phyloP scores from a whole-genome alignment of 1,284 basidiomycete species.

The Peniophora sp. region DNA sequence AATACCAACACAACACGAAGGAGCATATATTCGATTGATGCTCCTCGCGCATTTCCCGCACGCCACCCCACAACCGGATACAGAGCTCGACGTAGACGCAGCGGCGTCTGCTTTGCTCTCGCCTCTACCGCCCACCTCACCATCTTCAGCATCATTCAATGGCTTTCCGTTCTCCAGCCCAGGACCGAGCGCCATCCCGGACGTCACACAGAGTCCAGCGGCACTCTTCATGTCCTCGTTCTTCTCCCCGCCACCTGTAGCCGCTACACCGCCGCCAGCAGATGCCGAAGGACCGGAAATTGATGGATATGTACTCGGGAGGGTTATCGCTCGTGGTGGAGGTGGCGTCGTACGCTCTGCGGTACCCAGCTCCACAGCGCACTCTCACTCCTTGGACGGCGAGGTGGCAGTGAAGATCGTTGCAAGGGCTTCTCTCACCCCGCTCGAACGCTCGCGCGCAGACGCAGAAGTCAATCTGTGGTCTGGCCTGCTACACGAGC shows the following conservation, averaged over 20 bases:
- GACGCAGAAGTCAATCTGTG: constrained; percentile 78
- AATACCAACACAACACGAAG: no score
- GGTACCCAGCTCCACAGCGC: constrained; percentile 66
- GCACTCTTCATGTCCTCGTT: constrained; percentile 75
- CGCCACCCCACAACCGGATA: no score
- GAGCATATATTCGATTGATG: no score
- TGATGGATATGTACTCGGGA: constrained; percentile 72
- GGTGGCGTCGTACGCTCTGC: constrained; percentile 51
- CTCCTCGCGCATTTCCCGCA: no score
- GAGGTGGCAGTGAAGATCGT: constrained; percentile 82
- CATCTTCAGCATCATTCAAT: no score
- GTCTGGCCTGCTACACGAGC: constrained; percentile 67
- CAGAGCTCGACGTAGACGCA: no score
- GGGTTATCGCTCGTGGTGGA: constrained; percentile 75
- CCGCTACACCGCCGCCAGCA: constrained; percentile 21
- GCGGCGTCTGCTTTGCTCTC: no score
- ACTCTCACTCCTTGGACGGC: constrained; percentile 41
- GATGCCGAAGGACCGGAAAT: constrained; percentile 56
- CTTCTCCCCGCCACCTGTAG: constrained; percentile 26
- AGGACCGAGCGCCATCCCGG: neutral
- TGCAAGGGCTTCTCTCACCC: constrained; percentile 45
- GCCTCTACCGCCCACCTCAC: no score
- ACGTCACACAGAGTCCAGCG: constrained; percentile 52
- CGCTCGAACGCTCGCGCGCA: constrained; percentile 47
- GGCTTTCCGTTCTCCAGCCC: no score